Conservation (phyloP, 768 basidiomycete genomes). For the Panus rudis region DNA sequence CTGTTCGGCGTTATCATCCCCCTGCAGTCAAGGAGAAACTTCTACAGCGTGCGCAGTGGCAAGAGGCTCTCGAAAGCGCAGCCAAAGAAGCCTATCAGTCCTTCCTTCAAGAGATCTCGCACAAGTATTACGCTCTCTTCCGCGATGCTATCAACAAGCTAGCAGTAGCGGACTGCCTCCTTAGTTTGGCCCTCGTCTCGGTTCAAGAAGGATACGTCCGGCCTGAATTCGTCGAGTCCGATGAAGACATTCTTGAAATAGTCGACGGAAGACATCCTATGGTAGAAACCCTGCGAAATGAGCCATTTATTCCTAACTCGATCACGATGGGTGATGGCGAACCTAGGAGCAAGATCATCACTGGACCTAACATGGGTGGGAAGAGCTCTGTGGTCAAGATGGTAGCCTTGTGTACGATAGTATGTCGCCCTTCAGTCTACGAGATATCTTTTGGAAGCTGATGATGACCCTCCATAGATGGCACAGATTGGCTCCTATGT, state of each 20-base stretch:
- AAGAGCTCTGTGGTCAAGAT: conserved; percentile 83
- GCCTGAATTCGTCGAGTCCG: conserved; percentile 65
- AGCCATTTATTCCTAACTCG: conserved; percentile 85
- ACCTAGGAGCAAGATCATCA: conserved; percentile 62
- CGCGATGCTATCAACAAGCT: conserved; percentile 75
- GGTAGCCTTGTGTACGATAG: conserved; percentile 64
- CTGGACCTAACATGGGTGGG: conserved; percentile 84
- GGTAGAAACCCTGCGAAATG: conserved; percentile 69
- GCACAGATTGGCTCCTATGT: conserved; percentile 94
- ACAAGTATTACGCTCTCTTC: conserved; percentile 61
- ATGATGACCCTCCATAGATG: conserved; percentile 35
- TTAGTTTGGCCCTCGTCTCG: conserved; percentile 78
- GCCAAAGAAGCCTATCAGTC: conserved; percentile 56
- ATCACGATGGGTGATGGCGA: conserved; percentile 52
- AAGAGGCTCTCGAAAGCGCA: conserved; percentile 64
- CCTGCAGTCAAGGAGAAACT: conserved; percentile 56
- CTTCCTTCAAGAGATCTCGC: conserved; percentile 66
- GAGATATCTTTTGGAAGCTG: background rate
- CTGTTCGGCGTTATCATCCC: conserved; percentile 65
- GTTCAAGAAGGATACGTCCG: conserved; percentile 69
- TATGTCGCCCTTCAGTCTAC: conserved; percentile 6
- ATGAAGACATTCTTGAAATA: conserved; percentile 65
- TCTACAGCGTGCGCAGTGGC: conserved; percentile 65
- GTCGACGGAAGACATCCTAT: conserved; percentile 89
- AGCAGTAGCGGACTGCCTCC: conserved; percentile 79